Percentiles rank a stretch among this genome's conserved stretches.
Conservation (phyloP, 805 yeast genomes). For the Saccharomycopsis schoenii region DNA sequence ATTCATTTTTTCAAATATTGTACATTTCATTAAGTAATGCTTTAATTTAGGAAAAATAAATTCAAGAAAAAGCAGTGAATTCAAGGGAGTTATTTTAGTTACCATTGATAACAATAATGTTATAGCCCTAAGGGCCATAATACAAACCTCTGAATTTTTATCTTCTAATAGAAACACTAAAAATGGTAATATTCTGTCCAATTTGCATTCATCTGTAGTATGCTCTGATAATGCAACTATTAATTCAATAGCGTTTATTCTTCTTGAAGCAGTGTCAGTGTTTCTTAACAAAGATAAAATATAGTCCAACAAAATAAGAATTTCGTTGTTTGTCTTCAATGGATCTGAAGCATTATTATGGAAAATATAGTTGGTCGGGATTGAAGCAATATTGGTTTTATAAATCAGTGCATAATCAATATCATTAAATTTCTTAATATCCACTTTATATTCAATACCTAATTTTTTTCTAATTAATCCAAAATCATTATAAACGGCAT, state of each 20-base stretch:
- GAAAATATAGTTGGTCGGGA: neutral
- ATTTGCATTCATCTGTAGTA: conserved; percentile 70
- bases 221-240: conserved; percentile 67
- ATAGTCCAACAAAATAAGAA: conserved; percentile 47
- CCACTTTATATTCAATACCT: conserved; percentile 24
- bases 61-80: conserved; percentile 70
- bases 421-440: conserved; percentile 16
- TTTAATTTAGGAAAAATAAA: conserved; percentile 66
- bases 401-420: conserved; percentile 3
- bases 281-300: conserved; percentile 53
- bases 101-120: conserved; percentile 62
- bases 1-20: conserved; percentile 45
- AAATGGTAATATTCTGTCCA: conserved; percentile 81
- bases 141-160: conserved; percentile 51
- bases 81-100: conserved; percentile 58
- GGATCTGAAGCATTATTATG: neutral
- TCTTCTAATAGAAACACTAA: conserved; percentile 67
- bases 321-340: conserved; percentile 20
- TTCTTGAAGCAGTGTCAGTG: conserved; percentile 47
- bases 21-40: conserved; percentile 29
- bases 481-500: conserved; percentile 49
- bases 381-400: neutral
- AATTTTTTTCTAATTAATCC: conserved; percentile 36
- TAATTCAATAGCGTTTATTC: conserved; percentile 65
- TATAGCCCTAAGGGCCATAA: conserved; percentile 51